Evolutionary conservation across 2,329 filamentous ascomycete species (phyloP).

Genomic region (Diaporthe citriasiana): DNA sequence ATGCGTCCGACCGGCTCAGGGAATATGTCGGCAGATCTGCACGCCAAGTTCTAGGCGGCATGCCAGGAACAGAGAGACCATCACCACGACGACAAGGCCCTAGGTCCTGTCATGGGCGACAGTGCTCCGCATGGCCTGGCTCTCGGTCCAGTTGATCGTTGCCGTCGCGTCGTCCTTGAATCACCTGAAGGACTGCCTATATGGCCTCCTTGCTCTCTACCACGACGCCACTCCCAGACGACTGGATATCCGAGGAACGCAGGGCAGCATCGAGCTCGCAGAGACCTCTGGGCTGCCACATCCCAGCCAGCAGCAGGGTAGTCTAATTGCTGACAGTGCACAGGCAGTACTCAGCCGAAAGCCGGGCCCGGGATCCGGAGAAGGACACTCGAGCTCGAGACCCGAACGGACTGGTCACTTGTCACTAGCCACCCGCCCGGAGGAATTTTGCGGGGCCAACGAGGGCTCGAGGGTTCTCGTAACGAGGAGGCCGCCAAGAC

Average conservation of each 20-base stretch:
- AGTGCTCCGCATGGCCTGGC: not conserved
- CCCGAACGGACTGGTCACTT: slow-evolving; percentile 5
- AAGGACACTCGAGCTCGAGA: not conserved
- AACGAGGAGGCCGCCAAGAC: slow-evolving; percentile 2
- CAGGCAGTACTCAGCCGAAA: slow-evolving; percentile 6
- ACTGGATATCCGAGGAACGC: not conserved
- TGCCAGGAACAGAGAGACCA: slow-evolving; percentile 2
- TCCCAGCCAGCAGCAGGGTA: too few species aligned
- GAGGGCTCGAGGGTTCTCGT: slow-evolving; percentile 22
- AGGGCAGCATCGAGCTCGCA: not conserved
- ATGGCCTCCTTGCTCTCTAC: not conserved
- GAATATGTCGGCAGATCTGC: not conserved
- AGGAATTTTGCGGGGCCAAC: not conserved
- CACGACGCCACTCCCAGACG: not conserved
- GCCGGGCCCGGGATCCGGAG: slow-evolving; percentile 14
- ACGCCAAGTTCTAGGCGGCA: slow-evolving; percentile 1
- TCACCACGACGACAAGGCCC: not conserved
- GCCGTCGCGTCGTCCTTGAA: not conserved
- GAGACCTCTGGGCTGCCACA: not conserved
- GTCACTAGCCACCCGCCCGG: not conserved
- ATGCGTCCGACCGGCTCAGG: not conserved
- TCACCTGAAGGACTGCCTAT: too few species aligned
- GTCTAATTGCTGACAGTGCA: not conserved
- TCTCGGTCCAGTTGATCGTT: not conserved
- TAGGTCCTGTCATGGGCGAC: not conserved